Percentiles rank a stretch among this genome's conserved stretches.
Conservation (phyloP, 139 green algal genomes). For the Pseudopediastrum boryanum region DNA sequence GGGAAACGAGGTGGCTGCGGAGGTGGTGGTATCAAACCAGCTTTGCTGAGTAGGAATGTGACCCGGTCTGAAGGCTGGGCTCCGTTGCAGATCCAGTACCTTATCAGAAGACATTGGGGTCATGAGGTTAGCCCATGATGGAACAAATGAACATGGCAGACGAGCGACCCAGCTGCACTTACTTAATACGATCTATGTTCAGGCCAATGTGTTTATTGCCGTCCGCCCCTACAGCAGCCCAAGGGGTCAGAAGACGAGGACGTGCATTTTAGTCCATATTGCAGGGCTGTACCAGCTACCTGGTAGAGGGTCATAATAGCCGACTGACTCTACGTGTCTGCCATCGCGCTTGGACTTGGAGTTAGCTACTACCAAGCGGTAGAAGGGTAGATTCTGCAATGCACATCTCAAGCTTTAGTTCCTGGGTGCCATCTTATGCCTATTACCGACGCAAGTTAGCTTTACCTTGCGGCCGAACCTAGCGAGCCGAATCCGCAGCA, state of each 20-base stretch:
- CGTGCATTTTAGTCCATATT: too few relatives aligned
- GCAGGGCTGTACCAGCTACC: constrained; percentile 36
- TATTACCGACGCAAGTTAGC: not conserved
- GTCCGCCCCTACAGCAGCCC: not conserved
- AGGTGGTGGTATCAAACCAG: constrained; percentile 64
- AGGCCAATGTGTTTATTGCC: constrained; percentile 84
- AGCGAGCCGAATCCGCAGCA: constrained; percentile 79
- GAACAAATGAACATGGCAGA: too few relatives aligned
- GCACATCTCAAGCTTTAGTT: not conserved
- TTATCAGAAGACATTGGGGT: too few relatives aligned
- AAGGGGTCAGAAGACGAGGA: too few relatives aligned
- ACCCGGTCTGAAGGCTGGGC: constrained; percentile 82
- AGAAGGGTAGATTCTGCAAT: constrained; percentile 79
- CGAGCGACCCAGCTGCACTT: too few relatives aligned
- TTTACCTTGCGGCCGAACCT: constrained; percentile 68
- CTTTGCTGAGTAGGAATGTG: constrained; percentile 68
- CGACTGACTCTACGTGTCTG: constrained; percentile 80
- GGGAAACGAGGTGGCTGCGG: constrained; percentile 44
- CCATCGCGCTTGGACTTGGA: constrained; percentile 69
- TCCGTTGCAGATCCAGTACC: constrained; percentile 87
- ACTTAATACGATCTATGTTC: constrained; percentile 81
- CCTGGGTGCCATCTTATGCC: not conserved
- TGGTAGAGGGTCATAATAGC: constrained; percentile 85
- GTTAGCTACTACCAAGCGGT: constrained; percentile 84
- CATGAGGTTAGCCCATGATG: too few relatives aligned